phyloP scores from a whole-genome alignment of 2,329 filamentous ascomycete species.

The Exophiala xenobiotica region DNA sequence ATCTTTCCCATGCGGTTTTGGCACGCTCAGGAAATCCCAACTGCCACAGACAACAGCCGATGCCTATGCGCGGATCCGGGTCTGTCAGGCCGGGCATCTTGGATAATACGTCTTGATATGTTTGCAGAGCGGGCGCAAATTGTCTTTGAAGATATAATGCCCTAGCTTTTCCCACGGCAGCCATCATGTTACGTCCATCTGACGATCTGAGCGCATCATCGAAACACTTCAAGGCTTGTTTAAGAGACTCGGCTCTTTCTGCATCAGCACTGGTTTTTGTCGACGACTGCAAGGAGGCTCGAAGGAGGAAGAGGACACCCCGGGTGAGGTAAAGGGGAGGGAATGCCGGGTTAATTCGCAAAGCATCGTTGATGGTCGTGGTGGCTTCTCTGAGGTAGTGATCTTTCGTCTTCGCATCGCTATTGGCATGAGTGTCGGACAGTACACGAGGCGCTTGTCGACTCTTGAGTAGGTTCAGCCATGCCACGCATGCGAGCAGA shows the following conservation, averaged over 20 bases:
- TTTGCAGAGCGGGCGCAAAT: constrained; percentile 76
- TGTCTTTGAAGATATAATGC: constrained; percentile 83
- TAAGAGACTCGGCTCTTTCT: constrained; percentile 75
- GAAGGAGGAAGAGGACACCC: constrained; percentile 82
- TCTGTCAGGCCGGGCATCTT: constrained; percentile 86
- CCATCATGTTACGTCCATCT: constrained; percentile 84
- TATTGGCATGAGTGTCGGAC: constrained; percentile 62
- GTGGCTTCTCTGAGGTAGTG: constrained; percentile 90
- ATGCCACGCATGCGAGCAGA: constrained; percentile 80
- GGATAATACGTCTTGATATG: constrained; percentile 82
- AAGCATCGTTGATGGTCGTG: constrained; percentile 89
- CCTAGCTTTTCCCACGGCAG: constrained; percentile 83
- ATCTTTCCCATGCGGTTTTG: constrained; percentile 83
- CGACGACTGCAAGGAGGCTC: constrained; percentile 78
- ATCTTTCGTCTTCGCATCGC: constrained; percentile 86
- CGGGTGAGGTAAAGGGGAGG: constrained; percentile 88
- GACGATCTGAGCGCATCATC: constrained; percentile 89
- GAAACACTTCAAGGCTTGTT: constrained; percentile 86
- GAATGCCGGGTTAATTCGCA: constrained; percentile 86
- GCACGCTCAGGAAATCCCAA: constrained; percentile 92
- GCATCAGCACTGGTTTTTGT: constrained; percentile 64
- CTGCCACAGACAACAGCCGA: constrained; percentile 97
- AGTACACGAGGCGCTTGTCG: constrained; percentile 71
- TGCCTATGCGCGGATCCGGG: constrained; percentile 91
- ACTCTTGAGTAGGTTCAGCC: constrained; percentile 88